Evolutionary conservation across 139 green algal species (phyloP), one percentile per base, ranked within the genome.

Genomic region (Pleodorina starrii): DNA sequence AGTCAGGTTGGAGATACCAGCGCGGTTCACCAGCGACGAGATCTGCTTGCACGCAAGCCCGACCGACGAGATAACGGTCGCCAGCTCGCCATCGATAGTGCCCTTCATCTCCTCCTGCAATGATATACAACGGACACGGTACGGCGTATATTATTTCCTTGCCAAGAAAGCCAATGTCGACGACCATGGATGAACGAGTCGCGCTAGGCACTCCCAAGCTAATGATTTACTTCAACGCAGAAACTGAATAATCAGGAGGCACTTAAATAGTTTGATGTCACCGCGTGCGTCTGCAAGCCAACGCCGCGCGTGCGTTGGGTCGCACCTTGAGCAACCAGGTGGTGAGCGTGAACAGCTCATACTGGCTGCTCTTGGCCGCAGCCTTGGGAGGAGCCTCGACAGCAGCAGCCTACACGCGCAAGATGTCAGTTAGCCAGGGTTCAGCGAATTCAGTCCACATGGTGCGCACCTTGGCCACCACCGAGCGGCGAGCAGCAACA

Each of bases 41-140:
- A 99, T 99, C 93, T 99, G 98, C 95, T 99, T 99, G 97, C 98
- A 99, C 10, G 98, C 98, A 50, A 97, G 83, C 12, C 95, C 89
- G 83, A 99, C 98, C 92, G 97, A 99, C 36, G 95, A 97, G 60
- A 99, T 92, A 35, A 99, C 98, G 29, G 96, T 94, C 10, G 97
- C 97, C 86, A 99, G 93, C 96, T 99, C 98, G 76, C 88, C 93
- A 90, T 99, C 95, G 43, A 99, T 96, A 23, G 88, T 95, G 48
- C 97, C 97, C 74, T 94, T 91, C 85, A 95, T 78, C 92, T 98
- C 92, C 90, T 98, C 93, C 94, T 98, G 94, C 32, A n/a, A n/a
- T n/a, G n/a, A n/a, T n/a, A n/a, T n/a, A n/a, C n/a, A n/a, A n/a
- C n/a, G n/a, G n/a, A n/a, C n/a, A n/a, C n/a, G n/a, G n/a, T n/a